Evolutionary conservation across 1,284 basidiomycete genomes (phyloP).

Genomic region (Inonotus hispidus): DNA sequence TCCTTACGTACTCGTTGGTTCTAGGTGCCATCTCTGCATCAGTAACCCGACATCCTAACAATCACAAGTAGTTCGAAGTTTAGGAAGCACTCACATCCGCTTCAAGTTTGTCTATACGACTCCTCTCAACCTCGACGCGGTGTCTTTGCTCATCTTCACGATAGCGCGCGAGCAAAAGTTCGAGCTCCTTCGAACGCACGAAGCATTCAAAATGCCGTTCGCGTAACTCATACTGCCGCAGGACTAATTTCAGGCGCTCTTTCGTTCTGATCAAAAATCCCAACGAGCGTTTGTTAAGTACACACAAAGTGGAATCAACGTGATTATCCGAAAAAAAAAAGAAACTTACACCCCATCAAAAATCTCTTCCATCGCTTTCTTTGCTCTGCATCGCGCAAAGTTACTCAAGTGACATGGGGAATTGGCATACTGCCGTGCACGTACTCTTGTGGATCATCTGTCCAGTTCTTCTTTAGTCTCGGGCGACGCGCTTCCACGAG

Average conservation of each 20-base stretch:
- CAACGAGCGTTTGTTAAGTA: background rate
- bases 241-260: conserved; percentile 75
- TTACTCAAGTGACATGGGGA: background rate
- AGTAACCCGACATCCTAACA: too few relatives aligned
- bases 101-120: conserved; percentile 58
- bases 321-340: background rate
- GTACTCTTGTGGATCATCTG: conserved; percentile 64
- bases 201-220: conserved; percentile 86
- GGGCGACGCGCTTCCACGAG: conserved; percentile 55
- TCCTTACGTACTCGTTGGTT: conserved; percentile 62
- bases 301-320: background rate
- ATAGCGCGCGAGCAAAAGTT: conserved; percentile 75
- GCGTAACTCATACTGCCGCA: conserved; percentile 78
- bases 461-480: conserved; percentile 72
- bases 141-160: conserved; percentile 80
- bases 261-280: conserved; percentile 30
- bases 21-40: conserved; percentile 34
- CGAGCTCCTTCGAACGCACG: conserved; percentile 81
- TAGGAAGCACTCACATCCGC: conserved; percentile 57
- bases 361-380: conserved; percentile 67
- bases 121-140: conserved; percentile 65
- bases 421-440: conserved; percentile 26
- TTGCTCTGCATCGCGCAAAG: conserved; percentile 47
- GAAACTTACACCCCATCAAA: conserved; percentile 65
- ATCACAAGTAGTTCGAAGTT: background rate